A percentile compares a stretch with the other conserved stretches of the same genome.
Evolutionary conservation across 2,329 filamentous ascomycete species (phyloP).

Genomic region (Plenodomus lindquistii): DNA sequence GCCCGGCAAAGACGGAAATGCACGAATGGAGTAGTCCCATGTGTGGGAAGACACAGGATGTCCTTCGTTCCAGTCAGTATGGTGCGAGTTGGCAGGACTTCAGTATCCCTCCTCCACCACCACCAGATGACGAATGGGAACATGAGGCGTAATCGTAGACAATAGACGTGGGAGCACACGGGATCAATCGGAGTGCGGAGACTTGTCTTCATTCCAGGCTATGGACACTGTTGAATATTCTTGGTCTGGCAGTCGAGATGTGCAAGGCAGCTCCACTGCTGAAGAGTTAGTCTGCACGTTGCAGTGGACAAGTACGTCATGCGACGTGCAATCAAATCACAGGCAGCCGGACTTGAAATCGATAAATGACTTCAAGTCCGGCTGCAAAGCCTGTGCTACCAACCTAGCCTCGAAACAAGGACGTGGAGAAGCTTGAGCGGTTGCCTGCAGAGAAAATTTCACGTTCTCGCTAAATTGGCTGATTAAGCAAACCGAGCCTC

Average conservation of each 20-base stretch:
- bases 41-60: conserved; percentile 11
- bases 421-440: background rate
- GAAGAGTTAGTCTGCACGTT: background rate
- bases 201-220: background rate
- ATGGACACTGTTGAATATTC: background rate
- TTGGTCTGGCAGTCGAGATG: no score
- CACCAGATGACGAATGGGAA: conserved; percentile 11
- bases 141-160: conserved; percentile 1
- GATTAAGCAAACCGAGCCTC: background rate
- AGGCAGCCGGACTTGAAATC: conserved; percentile 11
- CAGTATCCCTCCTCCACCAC: conserved; percentile 38
- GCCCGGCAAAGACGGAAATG: conserved; percentile 22
- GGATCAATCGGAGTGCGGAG: background rate
- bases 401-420: background rate
- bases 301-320: conserved; percentile 1
- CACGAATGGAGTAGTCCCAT: conserved; percentile 35
- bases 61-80: conserved; percentile 17
- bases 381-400: conserved; percentile 10
- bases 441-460: background rate
- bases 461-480: background rate
- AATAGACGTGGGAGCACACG: background rate
- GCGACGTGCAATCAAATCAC: background rate
- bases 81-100: conserved; percentile 35
- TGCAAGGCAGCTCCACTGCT: no score
- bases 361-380: conserved; percentile 12